These are phyloP conservation scores for Verticillium tricorpus DNA, from an alignment of 2,329 filamentous ascomycete genomes.

Conservation along the genomic window DNA sequence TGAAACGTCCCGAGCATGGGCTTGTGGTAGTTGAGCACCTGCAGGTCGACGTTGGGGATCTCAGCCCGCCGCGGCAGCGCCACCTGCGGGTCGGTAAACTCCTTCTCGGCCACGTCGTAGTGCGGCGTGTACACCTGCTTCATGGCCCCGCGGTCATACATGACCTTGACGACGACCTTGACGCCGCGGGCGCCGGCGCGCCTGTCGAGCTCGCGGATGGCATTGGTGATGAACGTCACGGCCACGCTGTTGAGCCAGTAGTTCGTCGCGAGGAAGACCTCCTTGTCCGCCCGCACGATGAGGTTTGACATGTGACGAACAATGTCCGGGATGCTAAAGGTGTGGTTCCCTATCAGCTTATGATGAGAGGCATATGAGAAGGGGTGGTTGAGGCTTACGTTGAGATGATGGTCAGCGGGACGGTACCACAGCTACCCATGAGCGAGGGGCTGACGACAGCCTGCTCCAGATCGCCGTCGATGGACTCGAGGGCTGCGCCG, in stretches of 20 bases:
- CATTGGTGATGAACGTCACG: constrained; percentile 62
- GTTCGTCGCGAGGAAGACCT: constrained; percentile 72
- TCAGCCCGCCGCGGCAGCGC: constrained; percentile 58
- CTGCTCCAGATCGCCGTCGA: constrained; percentile 44
- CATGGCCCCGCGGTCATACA: constrained; percentile 67
- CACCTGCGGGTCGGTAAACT: constrained; percentile 55
- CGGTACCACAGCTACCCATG: constrained; percentile 51
- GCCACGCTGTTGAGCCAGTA: constrained; percentile 70
- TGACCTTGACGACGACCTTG: constrained; percentile 64
- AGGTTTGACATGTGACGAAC: constrained; percentile 71
- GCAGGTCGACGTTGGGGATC: constrained; percentile 66
- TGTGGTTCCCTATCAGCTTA: background rate
- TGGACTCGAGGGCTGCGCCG: constrained; percentile 55
- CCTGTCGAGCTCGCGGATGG: constrained; percentile 63
- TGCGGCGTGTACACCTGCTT: constrained; percentile 65
- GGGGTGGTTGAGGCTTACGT: constrained; percentile 28
- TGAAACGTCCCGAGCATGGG: constrained; percentile 72
- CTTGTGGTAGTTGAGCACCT: constrained; percentile 70
- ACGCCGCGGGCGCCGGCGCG: constrained; percentile 52
- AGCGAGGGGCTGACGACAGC: constrained; percentile 49
- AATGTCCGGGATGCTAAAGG: constrained; percentile 58
- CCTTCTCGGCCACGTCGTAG: constrained; percentile 50
- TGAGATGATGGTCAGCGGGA: constrained; percentile 66
- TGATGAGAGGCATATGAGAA: background rate
- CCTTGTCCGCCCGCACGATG: constrained; percentile 66